These are phyloP conservation scores for Termitomyces bulborhizus DNA, from an alignment of 768 basidiomycete species.

Conservation along the genomic window DNA sequence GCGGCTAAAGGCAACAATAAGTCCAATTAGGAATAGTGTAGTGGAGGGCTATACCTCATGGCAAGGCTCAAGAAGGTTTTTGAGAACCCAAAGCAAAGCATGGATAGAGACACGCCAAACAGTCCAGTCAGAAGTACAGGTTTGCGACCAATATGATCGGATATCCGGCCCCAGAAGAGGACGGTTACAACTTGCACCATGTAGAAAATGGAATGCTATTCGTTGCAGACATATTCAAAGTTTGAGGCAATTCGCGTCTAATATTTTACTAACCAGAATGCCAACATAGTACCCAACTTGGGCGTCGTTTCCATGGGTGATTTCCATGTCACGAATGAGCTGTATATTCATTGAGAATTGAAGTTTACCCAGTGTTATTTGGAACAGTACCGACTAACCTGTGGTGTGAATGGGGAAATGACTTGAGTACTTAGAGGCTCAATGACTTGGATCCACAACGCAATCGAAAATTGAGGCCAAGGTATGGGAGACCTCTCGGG, in stretches of 20 bases:
- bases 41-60: slow-evolving; percentile 27
- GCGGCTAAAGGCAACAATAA: slow-evolving; percentile 34
- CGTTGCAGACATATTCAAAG: neutral
- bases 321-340: slow-evolving; percentile 63
- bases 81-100: slow-evolving; percentile 71
- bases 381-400: slow-evolving; percentile 33
- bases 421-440: slow-evolving; percentile 73
- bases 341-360: slow-evolving; percentile 13
- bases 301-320: slow-evolving; percentile 67
- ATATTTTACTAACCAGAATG: slow-evolving; percentile 43
- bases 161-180: slow-evolving; percentile 69
- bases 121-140: slow-evolving; percentile 67
- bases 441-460: slow-evolving; percentile 65
- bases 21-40: neutral
- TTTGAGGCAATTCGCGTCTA: neutral
- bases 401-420: slow-evolving; percentile 70
- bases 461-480: slow-evolving; percentile 60
- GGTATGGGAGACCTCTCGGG: slow-evolving; percentile 51
- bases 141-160: slow-evolving; percentile 68
- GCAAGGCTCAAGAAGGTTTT: slow-evolving; percentile 61
- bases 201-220: slow-evolving; percentile 72
- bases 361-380: neutral
- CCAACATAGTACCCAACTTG: slow-evolving; percentile 78
- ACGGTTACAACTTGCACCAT: slow-evolving; percentile 67
- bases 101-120: slow-evolving; percentile 57